Percentiles rank a stretch among this genome's conserved stretches.
Evolutionary conservation across 345 rosid genomes (phyloP).

Genomic region (Aegle marmelos): DNA sequence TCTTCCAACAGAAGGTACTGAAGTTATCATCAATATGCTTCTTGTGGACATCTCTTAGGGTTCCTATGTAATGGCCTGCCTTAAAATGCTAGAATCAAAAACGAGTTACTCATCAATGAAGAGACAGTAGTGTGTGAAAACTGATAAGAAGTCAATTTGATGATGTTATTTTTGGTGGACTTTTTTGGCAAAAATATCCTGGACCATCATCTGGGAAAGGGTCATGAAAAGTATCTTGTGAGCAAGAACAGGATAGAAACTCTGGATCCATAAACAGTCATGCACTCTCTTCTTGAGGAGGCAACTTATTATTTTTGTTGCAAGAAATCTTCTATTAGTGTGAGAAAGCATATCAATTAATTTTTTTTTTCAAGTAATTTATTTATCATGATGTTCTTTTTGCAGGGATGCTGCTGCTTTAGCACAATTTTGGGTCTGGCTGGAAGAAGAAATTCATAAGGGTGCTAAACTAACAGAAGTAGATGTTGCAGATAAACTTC

Average conservation of each 20-base stretch:
- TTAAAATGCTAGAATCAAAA: neutral
- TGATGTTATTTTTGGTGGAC: slow-evolving; percentile 1
- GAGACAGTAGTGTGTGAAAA: neutral
- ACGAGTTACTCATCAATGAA: too few relatives aligned
- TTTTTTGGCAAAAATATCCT: neutral
- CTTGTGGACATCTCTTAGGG: neutral
- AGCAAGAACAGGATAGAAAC: neutral
- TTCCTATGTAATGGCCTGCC: neutral
- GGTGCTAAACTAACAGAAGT: slow-evolving; percentile 75
- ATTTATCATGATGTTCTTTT: slow-evolving; percentile 7
- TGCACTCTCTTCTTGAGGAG: neutral
- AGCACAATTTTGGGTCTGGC: slow-evolving; percentile 90
- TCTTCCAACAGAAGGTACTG: neutral
- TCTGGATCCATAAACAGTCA: neutral
- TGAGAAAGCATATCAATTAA: neutral
- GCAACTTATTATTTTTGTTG: neutral
- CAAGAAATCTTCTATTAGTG: neutral
- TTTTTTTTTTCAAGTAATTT: neutral
- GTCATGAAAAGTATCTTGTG: neutral
- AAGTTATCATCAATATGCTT: neutral
- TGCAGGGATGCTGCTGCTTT: slow-evolving; percentile 96
- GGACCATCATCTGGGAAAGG: neutral
- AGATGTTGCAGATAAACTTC: slow-evolving; percentile 81
- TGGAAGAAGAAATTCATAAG: slow-evolving; percentile 72
- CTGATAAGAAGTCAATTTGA: neutral